A percentile compares a stretch with the other conserved stretches of the same genome.
These are phyloP conservation scores for Capsaspora owczarzaki DNA, from an alignment of 78 protist species.

Conservation along the genomic window DNA sequence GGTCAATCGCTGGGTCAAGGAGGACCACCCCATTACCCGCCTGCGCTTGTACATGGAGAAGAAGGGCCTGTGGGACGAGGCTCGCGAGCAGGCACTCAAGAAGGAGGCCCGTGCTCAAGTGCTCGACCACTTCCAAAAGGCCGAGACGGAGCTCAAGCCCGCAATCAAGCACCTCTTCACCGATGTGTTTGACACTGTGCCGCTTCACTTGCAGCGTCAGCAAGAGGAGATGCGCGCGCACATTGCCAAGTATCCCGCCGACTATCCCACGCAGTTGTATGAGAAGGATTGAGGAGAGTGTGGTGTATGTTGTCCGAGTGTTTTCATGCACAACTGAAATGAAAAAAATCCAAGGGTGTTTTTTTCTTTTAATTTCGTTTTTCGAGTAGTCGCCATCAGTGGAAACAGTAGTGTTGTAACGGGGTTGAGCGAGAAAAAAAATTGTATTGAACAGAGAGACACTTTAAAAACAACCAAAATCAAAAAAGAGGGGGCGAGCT, in stretches of 20 bases:
- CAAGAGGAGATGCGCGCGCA: slow-evolving; percentile 21
- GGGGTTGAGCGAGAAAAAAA: no score
- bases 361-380: neutral
- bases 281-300: neutral
- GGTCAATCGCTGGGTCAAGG: slow-evolving; percentile 40
- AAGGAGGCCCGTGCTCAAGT: no score
- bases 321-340: neutral
- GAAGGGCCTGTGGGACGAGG: slow-evolving; percentile 22
- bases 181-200: slow-evolving; percentile 69
- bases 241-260: slow-evolving; percentile 5
- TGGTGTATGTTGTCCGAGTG: neutral
- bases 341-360: neutral
- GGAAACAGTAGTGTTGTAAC: neutral
- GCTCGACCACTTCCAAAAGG: slow-evolving; percentile 21
- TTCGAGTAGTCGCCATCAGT: neutral
- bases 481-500: neutral
- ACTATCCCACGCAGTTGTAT: slow-evolving; percentile 1
- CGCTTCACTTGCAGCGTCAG: slow-evolving; percentile 49
- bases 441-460: neutral
- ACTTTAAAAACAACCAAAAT: neutral
- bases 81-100: slow-evolving; percentile 9
- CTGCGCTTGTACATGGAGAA: slow-evolving; percentile 11
- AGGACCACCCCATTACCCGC: slow-evolving; percentile 50
- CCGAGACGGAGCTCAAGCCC: slow-evolving; percentile 57
- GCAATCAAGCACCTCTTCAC: slow-evolving; percentile 47